Conservation (phyloP, 495 filamentous ascomycete genomes). For the Umbilicaria muhlenbergii region DNA sequence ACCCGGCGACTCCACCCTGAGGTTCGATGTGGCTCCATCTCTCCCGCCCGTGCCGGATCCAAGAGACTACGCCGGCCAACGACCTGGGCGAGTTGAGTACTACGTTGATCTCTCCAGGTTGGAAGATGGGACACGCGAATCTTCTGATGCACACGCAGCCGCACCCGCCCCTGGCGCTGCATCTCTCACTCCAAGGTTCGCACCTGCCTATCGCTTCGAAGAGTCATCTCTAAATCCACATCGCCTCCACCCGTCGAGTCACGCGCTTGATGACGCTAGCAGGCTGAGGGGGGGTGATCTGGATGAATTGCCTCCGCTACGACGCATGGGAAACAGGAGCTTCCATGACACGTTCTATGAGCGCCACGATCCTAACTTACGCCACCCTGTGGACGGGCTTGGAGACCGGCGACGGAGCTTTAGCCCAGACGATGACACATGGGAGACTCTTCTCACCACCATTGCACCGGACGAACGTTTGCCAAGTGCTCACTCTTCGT, state of each 20-base stretch:
- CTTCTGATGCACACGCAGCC: conserved; percentile 12
- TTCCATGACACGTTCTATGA: conserved; percentile 17
- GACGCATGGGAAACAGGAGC: conserved; percentile 6
- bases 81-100: too few species aligned
- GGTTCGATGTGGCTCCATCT: neutral
- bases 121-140: too few species aligned
- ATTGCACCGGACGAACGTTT: conserved; percentile 67
- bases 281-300: conserved; percentile 1
- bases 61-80: too few species aligned
- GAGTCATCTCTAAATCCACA: conserved; percentile 13
- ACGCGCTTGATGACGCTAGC: conserved; percentile 7
- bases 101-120: too few species aligned
- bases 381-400: conserved; percentile 44
- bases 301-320: conserved; percentile 7
- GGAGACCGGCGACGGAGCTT: conserved; percentile 72
- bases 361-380: conserved; percentile 10
- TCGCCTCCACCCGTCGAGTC: conserved; percentile 13
- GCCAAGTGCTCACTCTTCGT: conserved; percentile 68
- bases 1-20: conserved; percentile 16
- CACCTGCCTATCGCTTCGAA: conserved; percentile 26
- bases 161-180: conserved; percentile 11
- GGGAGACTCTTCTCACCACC: conserved; percentile 68
- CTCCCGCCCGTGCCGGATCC: too few species aligned
- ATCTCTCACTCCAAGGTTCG: conserved; percentile 29
- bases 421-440: conserved; percentile 57